Evolutionary conservation across 805 yeast genomes (phyloP), one percentile per base, ranked within the genome.

Genomic region (Ascoidea rubescens): DNA sequence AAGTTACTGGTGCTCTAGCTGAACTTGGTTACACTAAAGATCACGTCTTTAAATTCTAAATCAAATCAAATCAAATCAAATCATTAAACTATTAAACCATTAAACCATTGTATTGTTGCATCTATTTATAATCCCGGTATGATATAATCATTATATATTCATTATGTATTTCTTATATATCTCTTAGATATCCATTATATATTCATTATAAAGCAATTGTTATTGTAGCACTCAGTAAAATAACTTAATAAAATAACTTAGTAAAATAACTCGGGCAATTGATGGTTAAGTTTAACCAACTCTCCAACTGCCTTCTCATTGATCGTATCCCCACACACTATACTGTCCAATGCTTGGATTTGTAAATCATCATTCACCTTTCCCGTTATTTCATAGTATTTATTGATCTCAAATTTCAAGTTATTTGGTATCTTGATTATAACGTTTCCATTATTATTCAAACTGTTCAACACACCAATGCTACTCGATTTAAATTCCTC

Each of bases 11-110:
- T 64, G 80, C 82, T 50, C 79, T 93, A 65, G 80, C 80, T 61
- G 97, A 91, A 48, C 77, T 93, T 59, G 97, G 97, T 51, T 90
- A 76, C 80, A 71, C 78, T 67, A 84, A 85, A 71, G 88, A 84
- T 54, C 81, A 86, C 62, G 98, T 93, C 52, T 91, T 79, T 73
- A 93, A 93, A 73, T 90, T 87, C 65, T 90, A 78, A 7, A 37
- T 10, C 8, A 37, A 37, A 37, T 37, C 43, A n/a, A n/a, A n/a
- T n/a, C n/a, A n/a, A n/a, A n/a, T n/a, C n/a, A n/a, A n/a, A n/a
- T n/a, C n/a, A n/a, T n/a, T n/a, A n/a, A n/a, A n/a, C n/a, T n/a
- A 61, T 62, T 37, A 37, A 10, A 1, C 43, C 8, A 37, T 37
- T 37, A 37, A 37, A 37, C 28, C 28, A 21, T 21, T 21, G 28